phyloP scores from a whole-genome alignment of 2,329 filamentous ascomycete species.

The Gremmenia infestans region DNA sequence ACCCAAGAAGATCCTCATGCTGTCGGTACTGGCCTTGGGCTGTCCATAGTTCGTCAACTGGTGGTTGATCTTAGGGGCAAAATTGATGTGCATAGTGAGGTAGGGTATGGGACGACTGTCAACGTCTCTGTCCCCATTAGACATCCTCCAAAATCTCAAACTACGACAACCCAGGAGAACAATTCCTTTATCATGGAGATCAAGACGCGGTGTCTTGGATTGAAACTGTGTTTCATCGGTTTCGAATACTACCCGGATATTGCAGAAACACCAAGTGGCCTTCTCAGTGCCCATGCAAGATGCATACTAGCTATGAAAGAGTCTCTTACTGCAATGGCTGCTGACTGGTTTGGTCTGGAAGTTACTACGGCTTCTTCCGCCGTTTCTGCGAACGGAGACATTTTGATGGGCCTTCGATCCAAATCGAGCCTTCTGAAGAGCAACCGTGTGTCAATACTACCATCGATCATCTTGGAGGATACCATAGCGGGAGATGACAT shows the following conservation, averaged over 20 bases:
- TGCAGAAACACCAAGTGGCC: conserved; percentile 9
- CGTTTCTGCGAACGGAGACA: neutral
- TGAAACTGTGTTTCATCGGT: conserved; percentile 17
- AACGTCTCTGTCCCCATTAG: conserved; percentile 37
- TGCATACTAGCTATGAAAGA: conserved; percentile 13
- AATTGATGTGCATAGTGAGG: conserved; percentile 52
- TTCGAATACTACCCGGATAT: conserved; percentile 15
- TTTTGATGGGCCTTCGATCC: conserved; percentile 16
- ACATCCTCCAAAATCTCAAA: conserved; percentile 20
- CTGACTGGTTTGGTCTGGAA: conserved; percentile 21
- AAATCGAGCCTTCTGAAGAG: conserved; percentile 3
- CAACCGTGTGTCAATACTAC: neutral
- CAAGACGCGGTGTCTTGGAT: conserved; percentile 7
- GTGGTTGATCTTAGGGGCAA: conserved; percentile 54
- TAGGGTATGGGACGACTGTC: conserved; percentile 49
- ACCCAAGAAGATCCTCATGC: conserved; percentile 55
- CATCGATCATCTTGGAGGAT: conserved; percentile 22
- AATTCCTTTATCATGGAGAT: conserved; percentile 3
- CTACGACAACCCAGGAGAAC: neutral
- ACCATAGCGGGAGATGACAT: neutral
- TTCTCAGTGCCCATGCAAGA: conserved; percentile 7
- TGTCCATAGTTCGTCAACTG: conserved; percentile 57
- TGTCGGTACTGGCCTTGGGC: conserved; percentile 51
- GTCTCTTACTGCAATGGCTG: conserved; percentile 12
- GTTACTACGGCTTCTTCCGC: conserved; percentile 6